A percentile compares a stretch with the other conserved stretches of the same genome.
Conservation (phyloP, 805 yeast genomes). For the Torulaspora delbrueckii region DNA sequence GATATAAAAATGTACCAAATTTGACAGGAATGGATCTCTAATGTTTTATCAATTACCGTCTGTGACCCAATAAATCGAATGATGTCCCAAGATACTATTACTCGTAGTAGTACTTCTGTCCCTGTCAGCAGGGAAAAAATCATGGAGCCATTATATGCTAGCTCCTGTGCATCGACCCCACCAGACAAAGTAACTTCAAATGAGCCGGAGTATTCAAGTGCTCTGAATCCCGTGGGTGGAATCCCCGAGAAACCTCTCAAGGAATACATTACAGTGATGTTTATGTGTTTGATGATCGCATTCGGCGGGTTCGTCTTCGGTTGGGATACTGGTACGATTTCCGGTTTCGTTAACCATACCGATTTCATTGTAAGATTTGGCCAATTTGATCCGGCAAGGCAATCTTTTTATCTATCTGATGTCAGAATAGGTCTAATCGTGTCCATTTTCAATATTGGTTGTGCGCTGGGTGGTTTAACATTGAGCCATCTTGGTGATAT, state of each 20-base stretch:
- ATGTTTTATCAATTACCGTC: background rate
- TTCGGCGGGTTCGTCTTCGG: constrained; percentile 56
- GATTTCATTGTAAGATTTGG: constrained; percentile 60
- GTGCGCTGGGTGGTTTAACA: constrained; percentile 67
- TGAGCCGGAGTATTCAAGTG: constrained; percentile 13
- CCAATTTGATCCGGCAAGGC: constrained; percentile 29
- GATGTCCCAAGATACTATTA: constrained; percentile 1
- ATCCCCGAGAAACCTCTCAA: constrained; percentile 28
- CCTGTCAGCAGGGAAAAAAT: background rate
- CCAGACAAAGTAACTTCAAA: constrained; percentile 28
- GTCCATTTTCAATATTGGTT: constrained; percentile 64
- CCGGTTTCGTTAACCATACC: constrained; percentile 59
- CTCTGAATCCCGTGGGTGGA: constrained; percentile 9
- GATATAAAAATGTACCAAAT: background rate
- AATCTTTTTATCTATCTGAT: constrained; percentile 42
- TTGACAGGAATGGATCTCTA: background rate
- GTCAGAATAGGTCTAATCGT: constrained; percentile 56
- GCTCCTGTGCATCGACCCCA: constrained; percentile 20
- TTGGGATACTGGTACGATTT: constrained; percentile 74
- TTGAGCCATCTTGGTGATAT: constrained; percentile 57
- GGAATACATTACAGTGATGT: constrained; percentile 28
- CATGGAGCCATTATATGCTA: background rate
- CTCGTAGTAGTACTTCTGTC: background rate
- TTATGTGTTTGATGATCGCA: constrained; percentile 37
- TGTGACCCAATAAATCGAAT: background rate